Evolutionary conservation across 1,284 basidiomycete genomes (phyloP), one percentile per base, ranked within the genome.

Genomic region (Papiliotrema terrestris): DNA sequence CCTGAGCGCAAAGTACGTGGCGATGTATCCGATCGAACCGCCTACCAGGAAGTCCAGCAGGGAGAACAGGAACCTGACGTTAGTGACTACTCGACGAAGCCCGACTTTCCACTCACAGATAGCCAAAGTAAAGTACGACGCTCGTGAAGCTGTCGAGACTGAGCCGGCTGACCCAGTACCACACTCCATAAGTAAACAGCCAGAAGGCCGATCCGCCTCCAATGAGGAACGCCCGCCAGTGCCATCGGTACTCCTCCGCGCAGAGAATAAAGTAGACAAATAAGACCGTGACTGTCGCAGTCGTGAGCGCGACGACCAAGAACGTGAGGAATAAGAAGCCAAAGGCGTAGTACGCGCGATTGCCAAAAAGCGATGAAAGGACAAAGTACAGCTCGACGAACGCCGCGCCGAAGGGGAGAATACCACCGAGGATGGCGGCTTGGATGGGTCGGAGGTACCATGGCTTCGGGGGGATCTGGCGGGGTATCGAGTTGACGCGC

Each of bases 381-480:
- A 97, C 86, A 73, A 94, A 97, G 78, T 93, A 97, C 14, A 97
- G 80, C 75, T 98, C 95, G 60, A 98, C 89, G 69, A 97, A 97
- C 1, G 91, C 93, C 43, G 94, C 93, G 53, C 89, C 91, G 65
- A 97, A 98, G 0, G 95, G 94, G 35, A 98, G 81, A 59, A 97
- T 87, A 22, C 95, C 95, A 45, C 89, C 87, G 22, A 98, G 83
- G 20, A 97, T 72, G 0, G 88, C 84, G 2, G 85, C 83, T 83
- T 91, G 69, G 84, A 86, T 86, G 59, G 86, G 86, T 51, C 80
- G 81, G 50, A 94, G 83, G 71, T 93, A 93, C 72, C 84, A 89
- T n/a, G 89, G 89, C 23, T 80, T 75, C 11, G 89, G 88, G 1
- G 91, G 91, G 57, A 94, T 92, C 72, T 94, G 91, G 37, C 91